phyloP scores from a whole-genome alignment of 306 rosid genomes.

The Arachis stenosperma region DNA sequence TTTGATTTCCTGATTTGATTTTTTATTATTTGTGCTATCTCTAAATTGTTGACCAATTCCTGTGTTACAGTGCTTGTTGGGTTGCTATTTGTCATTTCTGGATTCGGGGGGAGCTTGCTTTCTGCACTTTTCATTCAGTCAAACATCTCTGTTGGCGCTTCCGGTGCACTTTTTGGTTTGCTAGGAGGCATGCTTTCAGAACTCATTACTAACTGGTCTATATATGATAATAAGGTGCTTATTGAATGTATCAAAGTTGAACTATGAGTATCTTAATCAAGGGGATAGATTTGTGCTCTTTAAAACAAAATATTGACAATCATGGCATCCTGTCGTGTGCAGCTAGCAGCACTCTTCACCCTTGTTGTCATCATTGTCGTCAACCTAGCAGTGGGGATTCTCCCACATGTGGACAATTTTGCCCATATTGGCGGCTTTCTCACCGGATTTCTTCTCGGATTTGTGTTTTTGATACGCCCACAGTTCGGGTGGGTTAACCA shows the following conservation, averaged over 20 bases:
- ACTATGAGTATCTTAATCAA: background rate
- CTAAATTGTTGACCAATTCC: slow-evolving; percentile 26
- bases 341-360: slow-evolving; percentile 77
- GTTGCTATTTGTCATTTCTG: slow-evolving; percentile 79
- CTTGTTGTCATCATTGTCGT: slow-evolving; percentile 75
- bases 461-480: slow-evolving; percentile 94
- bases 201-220: slow-evolving; percentile 92
- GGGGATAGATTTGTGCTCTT: slow-evolving; percentile 16
- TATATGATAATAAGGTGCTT: slow-evolving; percentile 80
- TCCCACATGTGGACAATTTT: slow-evolving; percentile 95
- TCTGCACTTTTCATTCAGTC: slow-evolving; percentile 84
- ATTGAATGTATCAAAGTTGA: slow-evolving; percentile 22
- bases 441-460: slow-evolving; percentile 88
- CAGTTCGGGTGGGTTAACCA: slow-evolving; percentile 92
- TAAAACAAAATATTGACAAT: slow-evolving; percentile 23
- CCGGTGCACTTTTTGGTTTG: slow-evolving; percentile 96
- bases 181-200: slow-evolving; percentile 98
- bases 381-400: slow-evolving; percentile 93
- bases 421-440: slow-evolving; percentile 97
- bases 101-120: slow-evolving; percentile 92
- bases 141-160: slow-evolving; percentile 96
- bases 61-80: slow-evolving; percentile 71
- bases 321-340: slow-evolving; percentile 36
- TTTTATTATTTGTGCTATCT: slow-evolving; percentile 15
- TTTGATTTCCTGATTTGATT: slow-evolving; percentile 29